Percentiles rank a stretch among this genome's conserved stretches.
These are phyloP conservation scores for Prasinococcaceae sp. DNA, from an alignment of 139 green algal genomes.

Conservation along the genomic window DNA sequence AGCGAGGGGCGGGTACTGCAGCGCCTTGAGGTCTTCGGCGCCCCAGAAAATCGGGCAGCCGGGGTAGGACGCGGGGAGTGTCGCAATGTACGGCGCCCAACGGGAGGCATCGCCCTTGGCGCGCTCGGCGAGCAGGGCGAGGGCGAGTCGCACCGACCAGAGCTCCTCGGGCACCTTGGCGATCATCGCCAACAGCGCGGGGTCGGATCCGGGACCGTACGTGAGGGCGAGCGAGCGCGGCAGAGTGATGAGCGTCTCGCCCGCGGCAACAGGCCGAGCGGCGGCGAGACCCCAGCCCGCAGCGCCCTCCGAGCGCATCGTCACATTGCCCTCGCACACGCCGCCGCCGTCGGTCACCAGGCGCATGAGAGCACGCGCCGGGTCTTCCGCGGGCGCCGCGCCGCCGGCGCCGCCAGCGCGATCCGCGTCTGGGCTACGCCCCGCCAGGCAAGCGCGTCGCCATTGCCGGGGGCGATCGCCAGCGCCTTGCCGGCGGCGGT, in stretches of 20 bases:
- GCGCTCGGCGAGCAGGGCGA: conserved; percentile 4
- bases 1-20: conserved; percentile 8
- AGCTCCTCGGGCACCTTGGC: conserved; percentile 1
- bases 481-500: too few relatives aligned
- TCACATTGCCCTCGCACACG: too few relatives aligned
- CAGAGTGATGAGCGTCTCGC: neutral
- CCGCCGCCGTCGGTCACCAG: too few relatives aligned
- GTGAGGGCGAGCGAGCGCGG: neutral
- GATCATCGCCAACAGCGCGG: too few relatives aligned
- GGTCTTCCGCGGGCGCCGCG: too few relatives aligned
- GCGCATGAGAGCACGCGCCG: too few relatives aligned
- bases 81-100: conserved; percentile 8
- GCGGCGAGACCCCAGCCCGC: neutral
- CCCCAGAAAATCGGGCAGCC: conserved; percentile 8
- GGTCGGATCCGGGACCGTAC: too few relatives aligned
- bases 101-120: neutral
- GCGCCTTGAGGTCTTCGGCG: neutral
- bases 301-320: too few relatives aligned
- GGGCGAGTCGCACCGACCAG: conserved; percentile 1
- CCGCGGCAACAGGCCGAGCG: neutral
- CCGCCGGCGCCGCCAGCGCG: too few relatives aligned
- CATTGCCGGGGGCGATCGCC: too few relatives aligned
- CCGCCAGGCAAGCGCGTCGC: too few relatives aligned
- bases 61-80: neutral
- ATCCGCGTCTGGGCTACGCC: too few relatives aligned